phyloP scores from a whole-genome alignment of 2,329 filamentous ascomycete species.

The Alternaria sp. region DNA sequence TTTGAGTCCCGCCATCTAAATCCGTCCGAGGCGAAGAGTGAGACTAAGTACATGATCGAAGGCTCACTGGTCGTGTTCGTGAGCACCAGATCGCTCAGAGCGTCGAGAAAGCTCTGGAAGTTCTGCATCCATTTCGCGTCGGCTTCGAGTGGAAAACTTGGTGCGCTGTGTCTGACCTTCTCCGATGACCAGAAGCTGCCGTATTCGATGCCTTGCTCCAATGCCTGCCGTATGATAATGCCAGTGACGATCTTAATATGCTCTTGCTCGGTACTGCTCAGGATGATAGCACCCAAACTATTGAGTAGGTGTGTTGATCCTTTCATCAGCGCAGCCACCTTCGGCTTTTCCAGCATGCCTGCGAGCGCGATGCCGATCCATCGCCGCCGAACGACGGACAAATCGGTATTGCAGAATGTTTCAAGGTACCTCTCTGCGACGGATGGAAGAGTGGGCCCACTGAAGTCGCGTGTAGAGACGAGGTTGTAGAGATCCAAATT shows the following conservation, averaged over 20 bases:
- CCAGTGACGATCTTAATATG: constrained; percentile 46
- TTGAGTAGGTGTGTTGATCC: constrained; percentile 19
- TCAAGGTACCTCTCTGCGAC: constrained; percentile 37
- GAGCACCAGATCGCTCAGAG: constrained; percentile 27
- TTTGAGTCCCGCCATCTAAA: constrained; percentile 32
- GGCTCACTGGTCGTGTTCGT: constrained; percentile 22
- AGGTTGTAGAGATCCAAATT: constrained; percentile 30
- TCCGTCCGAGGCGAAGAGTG: constrained; percentile 32
- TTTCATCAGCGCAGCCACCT: constrained; percentile 29
- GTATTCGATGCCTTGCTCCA: constrained; percentile 35
- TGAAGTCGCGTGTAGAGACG: constrained; percentile 22
- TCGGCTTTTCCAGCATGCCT: constrained; percentile 33
- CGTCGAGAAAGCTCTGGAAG: constrained; percentile 44
- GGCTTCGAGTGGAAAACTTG: constrained; percentile 34
- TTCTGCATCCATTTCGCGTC: constrained; percentile 36
- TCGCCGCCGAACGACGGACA: constrained; percentile 34
- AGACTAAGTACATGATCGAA: constrained; percentile 34
- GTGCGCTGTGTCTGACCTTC: constrained; percentile 31
- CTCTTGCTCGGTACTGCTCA: constrained; percentile 34
- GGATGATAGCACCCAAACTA: constrained; percentile 38
- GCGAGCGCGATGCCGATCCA: constrained; percentile 46
- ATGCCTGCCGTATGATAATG: constrained; percentile 39
- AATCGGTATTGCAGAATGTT: constrained; percentile 37
- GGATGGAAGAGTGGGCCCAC: constrained; percentile 17
- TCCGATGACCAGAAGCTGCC: constrained; percentile 40